Evolutionary conservation across 2,329 filamentous ascomycete species (phyloP).

Genomic region (Talaromyces funiculosus): DNA sequence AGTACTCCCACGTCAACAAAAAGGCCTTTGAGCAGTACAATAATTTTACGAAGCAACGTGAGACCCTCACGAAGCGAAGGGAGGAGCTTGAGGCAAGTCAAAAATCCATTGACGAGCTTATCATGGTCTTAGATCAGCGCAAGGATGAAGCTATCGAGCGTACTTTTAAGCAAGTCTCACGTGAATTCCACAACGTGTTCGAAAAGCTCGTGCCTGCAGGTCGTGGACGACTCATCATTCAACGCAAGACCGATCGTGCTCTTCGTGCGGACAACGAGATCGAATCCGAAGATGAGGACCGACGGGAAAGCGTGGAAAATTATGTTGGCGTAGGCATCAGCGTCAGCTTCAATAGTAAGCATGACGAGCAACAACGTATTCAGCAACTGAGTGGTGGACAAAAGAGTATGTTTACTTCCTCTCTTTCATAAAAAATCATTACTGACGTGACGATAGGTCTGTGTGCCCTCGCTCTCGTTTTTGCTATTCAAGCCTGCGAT

Average conservation of each 20-base stretch:
- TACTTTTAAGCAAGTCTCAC: slow-evolving; percentile 95
- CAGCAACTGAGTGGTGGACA: slow-evolving; percentile 96
- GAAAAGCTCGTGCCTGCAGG: slow-evolving; percentile 92
- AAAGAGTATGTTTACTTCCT: slow-evolving; percentile 64
- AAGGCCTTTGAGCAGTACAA: slow-evolving; percentile 99
- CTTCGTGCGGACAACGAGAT: slow-evolving; percentile 61
- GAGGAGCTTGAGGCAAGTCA: slow-evolving; percentile 84
- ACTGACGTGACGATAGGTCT: slow-evolving; percentile 53
- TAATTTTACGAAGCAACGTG: slow-evolving; percentile 88
- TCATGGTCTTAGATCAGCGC: slow-evolving; percentile 83
- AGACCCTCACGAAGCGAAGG: slow-evolving; percentile 75
- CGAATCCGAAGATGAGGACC: slow-evolving; percentile 59
- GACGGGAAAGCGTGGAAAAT: slow-evolving; percentile 68
- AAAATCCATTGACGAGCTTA: slow-evolving; percentile 82
- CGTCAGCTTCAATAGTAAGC: slow-evolving; percentile 97
- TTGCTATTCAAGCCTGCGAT: slow-evolving; percentile 97
- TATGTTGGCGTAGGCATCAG: slow-evolving; percentile 95
- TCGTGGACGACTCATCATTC: slow-evolving; percentile 85
- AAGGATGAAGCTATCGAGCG: slow-evolving; percentile 98
- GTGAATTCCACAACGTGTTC: slow-evolving; percentile 88
- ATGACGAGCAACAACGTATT: slow-evolving; percentile 96
- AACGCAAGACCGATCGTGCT: slow-evolving; percentile 74
- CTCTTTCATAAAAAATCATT: neutral
- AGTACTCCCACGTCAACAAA: slow-evolving; percentile 98
- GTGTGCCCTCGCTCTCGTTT: slow-evolving; percentile 94